Evolutionary conservation across 768 basidiomycete species (phyloP).

Genomic region (Amanita rubescens): DNA sequence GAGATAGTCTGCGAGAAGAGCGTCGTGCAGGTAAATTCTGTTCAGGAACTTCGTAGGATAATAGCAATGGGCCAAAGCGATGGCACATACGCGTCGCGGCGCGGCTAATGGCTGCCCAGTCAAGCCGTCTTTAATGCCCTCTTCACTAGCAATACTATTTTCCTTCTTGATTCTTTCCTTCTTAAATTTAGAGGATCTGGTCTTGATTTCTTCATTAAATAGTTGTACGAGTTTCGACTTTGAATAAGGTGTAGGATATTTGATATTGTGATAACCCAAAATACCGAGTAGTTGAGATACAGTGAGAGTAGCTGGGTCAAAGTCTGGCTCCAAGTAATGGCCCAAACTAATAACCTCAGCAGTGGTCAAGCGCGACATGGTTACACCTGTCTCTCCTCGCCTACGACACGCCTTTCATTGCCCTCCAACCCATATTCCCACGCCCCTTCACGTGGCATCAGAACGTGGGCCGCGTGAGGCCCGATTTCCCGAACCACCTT

Average conservation of each 20-base stretch:
- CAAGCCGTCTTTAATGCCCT: constrained; percentile 77
- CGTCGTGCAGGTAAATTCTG: constrained; percentile 33
- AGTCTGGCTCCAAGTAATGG: constrained; percentile 74
- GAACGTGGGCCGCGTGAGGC: constrained; percentile 24
- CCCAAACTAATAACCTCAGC: constrained; percentile 68
- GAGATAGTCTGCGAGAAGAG: constrained; percentile 60
- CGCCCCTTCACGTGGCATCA: constrained; percentile 5
- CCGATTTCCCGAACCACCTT: constrained; percentile 36
- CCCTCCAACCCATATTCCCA: constrained; percentile 5
- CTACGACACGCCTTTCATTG: not conserved
- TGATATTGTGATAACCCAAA: constrained; percentile 68
- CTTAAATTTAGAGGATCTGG: constrained; percentile 47
- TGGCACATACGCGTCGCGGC: constrained; percentile 33
- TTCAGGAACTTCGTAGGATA: constrained; percentile 2
- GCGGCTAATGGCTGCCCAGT: constrained; percentile 63
- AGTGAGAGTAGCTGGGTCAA: constrained; percentile 66
- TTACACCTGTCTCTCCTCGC: constrained; percentile 1
- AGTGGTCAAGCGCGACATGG: constrained; percentile 75
- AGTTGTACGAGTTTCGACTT: constrained; percentile 70
- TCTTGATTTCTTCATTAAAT: constrained; percentile 74
- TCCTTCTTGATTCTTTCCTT: constrained; percentile 58
- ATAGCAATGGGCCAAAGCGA: not conserved
- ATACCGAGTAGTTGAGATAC: constrained; percentile 78
- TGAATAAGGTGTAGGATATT: constrained; percentile 66
- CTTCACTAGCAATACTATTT: constrained; percentile 69